Base-by-base conservation (phyloP, 345 rosid species). In the Pistacia atlantica region DNA sequence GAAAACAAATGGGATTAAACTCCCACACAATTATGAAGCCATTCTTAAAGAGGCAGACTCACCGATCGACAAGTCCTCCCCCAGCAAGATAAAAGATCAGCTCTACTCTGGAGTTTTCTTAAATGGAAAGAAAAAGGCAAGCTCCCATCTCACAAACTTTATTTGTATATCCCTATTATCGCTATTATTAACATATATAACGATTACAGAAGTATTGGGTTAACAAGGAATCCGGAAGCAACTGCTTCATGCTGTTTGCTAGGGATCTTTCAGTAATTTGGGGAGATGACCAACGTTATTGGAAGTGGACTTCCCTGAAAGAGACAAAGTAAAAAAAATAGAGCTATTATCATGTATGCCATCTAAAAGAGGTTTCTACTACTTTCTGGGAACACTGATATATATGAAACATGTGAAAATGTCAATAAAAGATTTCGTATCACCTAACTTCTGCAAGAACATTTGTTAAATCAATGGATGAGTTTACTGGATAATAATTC, bases 181-280 rank as follows among this genome's bases (percentile, higher is more conserved):
- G 22, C 35, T 65, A 63, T 2, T 6, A 35, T 28, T 16, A 35
- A 16, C 48, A 18, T 18, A 5, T 16, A 38, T 1, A 37, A 65
- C 16, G 1, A 31, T 14, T 62, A 62, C 84, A 89, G 83, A 87
- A 86, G 74, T 85, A 83, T 35, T 79, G 88, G 93, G 83, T 89
- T 54, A 91, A 92, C 25, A 83, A 84, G 84, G 72, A 74, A 56
- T 71, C 73, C 42, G 84, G 85, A 67, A 75, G 65, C 75, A 90
- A 88, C 79, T 81, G 92, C 84, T 87, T 91, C 85, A 85, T 86
- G 86, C 22, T 92, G 83, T 88, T 73, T 80, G 87, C 95, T 57
- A 85, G 86, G 79, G 82, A 70, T 52, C 85, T 90, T 67, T 73
- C 78, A 10, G 90, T 92, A 76, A 88, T 83, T 45, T 92, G 98